These are phyloP conservation scores for Globisporangium megalacanthum DNA, from an alignment of 352 stramenopile genomes.

Conservation along the genomic window DNA sequence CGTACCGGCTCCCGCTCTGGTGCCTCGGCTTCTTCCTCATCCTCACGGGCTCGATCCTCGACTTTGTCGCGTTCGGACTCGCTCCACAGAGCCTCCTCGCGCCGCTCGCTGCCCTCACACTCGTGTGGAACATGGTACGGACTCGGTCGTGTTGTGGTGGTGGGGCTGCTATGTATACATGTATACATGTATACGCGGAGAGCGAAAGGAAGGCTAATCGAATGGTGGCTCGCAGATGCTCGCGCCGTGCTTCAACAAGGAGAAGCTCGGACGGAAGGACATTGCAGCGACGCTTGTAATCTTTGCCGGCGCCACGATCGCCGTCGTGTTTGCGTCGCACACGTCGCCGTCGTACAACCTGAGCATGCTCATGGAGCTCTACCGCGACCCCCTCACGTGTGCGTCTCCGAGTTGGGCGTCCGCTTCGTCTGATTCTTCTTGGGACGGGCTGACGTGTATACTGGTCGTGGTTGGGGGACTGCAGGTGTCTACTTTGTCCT, in stretches of 20 bases:
- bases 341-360: conserved; percentile 81
- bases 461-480: not conserved
- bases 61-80: conserved; percentile 90
- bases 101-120: conserved; percentile 81
- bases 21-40: conserved; percentile 80
- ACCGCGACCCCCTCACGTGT: conserved; percentile 66
- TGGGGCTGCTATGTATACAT: not conserved
- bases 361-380: conserved; percentile 71
- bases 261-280: conserved; percentile 77
- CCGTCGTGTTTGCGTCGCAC: conserved; percentile 80
- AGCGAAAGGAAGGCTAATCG: not conserved
- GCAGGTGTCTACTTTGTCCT: conserved; percentile 50
- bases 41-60: conserved; percentile 71
- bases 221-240: conserved; percentile 39
- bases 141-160: conserved; percentile 1
- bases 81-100: conserved; percentile 86
- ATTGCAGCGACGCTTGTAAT: conserved; percentile 80
- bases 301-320: conserved; percentile 75
- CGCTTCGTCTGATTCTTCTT: not conserved
- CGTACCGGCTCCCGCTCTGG: conserved; percentile 82
- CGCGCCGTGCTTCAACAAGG: conserved; percentile 83
- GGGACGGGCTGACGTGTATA: too few relatives aligned
- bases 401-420: conserved; percentile 1
- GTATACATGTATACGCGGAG: not conserved
- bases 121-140: conserved; percentile 89